Evolutionary conservation across 352 stramenopile species (phyloP), one percentile per base, ranked within the genome.

Genomic region (Saprolegnia parasitica): DNA sequence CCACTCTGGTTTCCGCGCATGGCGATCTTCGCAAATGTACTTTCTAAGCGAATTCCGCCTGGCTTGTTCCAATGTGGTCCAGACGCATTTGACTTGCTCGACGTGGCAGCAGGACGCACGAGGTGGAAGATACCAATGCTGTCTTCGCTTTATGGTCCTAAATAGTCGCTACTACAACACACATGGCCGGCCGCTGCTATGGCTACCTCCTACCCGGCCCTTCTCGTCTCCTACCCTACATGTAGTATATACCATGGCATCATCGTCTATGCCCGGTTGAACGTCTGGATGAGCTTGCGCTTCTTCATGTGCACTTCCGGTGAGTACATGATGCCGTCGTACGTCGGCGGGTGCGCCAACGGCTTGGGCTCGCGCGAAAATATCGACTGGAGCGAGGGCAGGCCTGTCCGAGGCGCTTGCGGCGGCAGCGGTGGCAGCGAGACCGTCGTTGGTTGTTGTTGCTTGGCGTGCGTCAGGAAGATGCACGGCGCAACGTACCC

Each of bases 261-360:
- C n/a, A n/a, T 52, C 35, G 9, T 60, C 52, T 60, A 60, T 4
- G 52, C 52, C 52, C 52, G 24, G n/a, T 60, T 60, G 52, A 60
- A 60, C 13, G 52, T 60, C 35, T 70, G 63, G 39, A 70, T 70
- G 13, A 70, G 32, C 40, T 70, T 70, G 32, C 63, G 63, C 63
- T 70, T 70, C 49, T 70, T 70, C 63, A 70, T 55, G 54, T 70
- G 63, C 8, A 70, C 63, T 47, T 70, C 63, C 21, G 63, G 63
- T 15, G 42, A 61, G 26, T 46, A 20, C 15, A 70, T 61, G 15
- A 24, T 52, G 29, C 63, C 63, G 32, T 70, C 63, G 24, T 49
- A 70, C 15, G 54, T 37, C n/a, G 24, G 24, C 13, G 61, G 5
- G 1, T 46, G 16, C 5, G 58, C 8, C 16, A 52, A 20, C 16